Evolutionary conservation across 305 asterid genomes (phyloP).

Genomic region (Solanum aculeatissimum): DNA sequence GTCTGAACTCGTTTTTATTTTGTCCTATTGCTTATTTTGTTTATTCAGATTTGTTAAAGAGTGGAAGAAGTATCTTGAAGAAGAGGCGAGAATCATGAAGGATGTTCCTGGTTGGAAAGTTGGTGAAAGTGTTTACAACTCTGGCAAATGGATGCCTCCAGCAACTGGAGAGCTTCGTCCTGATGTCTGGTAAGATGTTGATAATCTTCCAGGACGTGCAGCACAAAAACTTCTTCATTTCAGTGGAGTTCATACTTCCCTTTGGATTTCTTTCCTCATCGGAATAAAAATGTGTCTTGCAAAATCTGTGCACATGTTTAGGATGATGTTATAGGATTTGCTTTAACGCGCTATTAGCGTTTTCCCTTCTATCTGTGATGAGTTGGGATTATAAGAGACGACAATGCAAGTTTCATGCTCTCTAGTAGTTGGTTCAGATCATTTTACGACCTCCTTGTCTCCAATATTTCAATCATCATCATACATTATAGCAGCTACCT

Average conservation of each 20-base stretch:
- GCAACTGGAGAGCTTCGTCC: constrained; percentile 90
- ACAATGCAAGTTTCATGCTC: background rate
- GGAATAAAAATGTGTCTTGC: constrained; percentile 39
- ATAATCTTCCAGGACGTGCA: background rate
- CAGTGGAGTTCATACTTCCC: constrained; percentile 1
- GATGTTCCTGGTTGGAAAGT: constrained; percentile 93
- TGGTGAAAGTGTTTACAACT: constrained; percentile 83
- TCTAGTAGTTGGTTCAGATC: background rate
- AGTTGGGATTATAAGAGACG: background rate
- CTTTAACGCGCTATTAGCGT: background rate
- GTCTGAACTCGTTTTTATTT: background rate
- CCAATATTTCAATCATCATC: background rate
- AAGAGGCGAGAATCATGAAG: constrained; percentile 93
- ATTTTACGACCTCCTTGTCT: background rate
- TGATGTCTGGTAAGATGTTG: constrained; percentile 49
- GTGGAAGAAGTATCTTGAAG: constrained; percentile 86
- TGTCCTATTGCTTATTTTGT: background rate
- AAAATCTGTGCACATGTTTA: constrained; percentile 13
- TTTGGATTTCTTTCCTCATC: background rate
- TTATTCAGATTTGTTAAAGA: constrained; percentile 63
- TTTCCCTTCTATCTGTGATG: background rate
- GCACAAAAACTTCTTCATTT: background rate
- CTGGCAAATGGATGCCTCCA: constrained; percentile 92
- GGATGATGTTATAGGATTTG: background rate
- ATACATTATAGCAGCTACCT: background rate